Conservation (phyloP, 2,329 filamentous ascomycete species). For the Diplodia scrobiculata region DNA sequence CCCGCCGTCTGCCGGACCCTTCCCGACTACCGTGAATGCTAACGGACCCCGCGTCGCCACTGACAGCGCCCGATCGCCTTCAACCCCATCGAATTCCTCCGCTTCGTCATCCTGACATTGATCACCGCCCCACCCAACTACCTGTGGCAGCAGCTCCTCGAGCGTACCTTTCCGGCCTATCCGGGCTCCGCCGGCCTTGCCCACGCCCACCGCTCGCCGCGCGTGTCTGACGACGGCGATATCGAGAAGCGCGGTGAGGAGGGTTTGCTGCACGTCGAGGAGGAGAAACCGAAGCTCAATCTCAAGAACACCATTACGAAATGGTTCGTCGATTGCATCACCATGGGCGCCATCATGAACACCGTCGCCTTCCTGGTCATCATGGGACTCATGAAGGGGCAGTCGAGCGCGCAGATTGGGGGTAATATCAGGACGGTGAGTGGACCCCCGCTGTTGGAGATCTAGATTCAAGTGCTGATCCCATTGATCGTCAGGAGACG, state of each 20-base stretch:
- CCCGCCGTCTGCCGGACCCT: neutral
- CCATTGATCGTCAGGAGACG: constrained; percentile 41
- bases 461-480: constrained; percentile 36
- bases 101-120: constrained; percentile 62
- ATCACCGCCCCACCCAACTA: constrained; percentile 80
- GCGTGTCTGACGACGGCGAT: constrained; percentile 15
- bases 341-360: constrained; percentile 65
- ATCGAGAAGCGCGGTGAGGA: constrained; percentile 30
- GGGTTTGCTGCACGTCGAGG: constrained; percentile 31
- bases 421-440: constrained; percentile 46
- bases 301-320: constrained; percentile 66
- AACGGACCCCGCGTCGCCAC: constrained; percentile 20
- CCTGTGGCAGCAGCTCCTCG: constrained; percentile 80
- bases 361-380: constrained; percentile 65
- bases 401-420: constrained; percentile 38
- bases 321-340: constrained; percentile 66
- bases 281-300: constrained; percentile 33
- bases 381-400: constrained; percentile 55
- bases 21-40: neutral
- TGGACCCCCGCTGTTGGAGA: neutral
- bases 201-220: constrained; percentile 32
- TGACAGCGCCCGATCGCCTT: constrained; percentile 41
- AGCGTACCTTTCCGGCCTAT: constrained; percentile 69
- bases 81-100: constrained; percentile 43
- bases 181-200: constrained; percentile 38